A percentile compares a stretch with the other conserved stretches of the same genome.
Conservation (phyloP, 306 rosid species). For the Inga laurina region DNA sequence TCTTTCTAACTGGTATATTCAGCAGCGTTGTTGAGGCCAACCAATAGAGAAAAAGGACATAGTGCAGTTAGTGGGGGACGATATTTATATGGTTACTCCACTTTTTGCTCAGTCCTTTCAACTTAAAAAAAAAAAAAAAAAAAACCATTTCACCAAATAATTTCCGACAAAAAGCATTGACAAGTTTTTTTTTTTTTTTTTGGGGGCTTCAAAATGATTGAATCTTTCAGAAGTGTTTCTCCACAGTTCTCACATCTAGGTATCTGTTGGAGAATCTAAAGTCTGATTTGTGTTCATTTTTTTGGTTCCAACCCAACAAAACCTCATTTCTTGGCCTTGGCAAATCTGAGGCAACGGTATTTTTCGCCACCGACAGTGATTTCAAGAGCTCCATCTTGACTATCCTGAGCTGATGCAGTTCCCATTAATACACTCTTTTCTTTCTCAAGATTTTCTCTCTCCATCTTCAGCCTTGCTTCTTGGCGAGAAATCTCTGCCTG, state of each 20-base stretch:
- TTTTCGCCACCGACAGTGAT: slow-evolving; percentile 96
- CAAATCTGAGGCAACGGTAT: slow-evolving; percentile 90
- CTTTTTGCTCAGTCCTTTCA: not conserved
- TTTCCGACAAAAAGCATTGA: not conserved
- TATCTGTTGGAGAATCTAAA: not conserved
- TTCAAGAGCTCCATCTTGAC: slow-evolving; percentile 95
- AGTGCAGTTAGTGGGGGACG: not conserved
- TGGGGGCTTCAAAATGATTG: not conserved
- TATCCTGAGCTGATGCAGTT: slow-evolving; percentile 93
- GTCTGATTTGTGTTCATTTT: not conserved
- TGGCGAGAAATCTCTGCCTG: slow-evolving; percentile 93
- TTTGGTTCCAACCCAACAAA: not conserved
- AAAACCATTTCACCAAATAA: not conserved
- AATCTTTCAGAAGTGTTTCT: not conserved
- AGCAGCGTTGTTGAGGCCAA: not conserved
- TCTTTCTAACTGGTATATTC: not conserved
- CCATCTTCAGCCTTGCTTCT: slow-evolving; percentile 95
- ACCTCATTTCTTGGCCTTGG: slow-evolving; percentile 88
- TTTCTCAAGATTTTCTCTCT: slow-evolving; percentile 92
- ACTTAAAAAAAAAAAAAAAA: no score
- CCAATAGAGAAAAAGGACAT: not conserved
- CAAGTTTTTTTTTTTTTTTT: not conserved
- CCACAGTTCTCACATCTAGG: not conserved
- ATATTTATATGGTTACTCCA: no score
- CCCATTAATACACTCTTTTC: slow-evolving; percentile 97